phyloP scores from a whole-genome alignment of 495 filamentous ascomycete species.

The Margaritispora aquatica region DNA sequence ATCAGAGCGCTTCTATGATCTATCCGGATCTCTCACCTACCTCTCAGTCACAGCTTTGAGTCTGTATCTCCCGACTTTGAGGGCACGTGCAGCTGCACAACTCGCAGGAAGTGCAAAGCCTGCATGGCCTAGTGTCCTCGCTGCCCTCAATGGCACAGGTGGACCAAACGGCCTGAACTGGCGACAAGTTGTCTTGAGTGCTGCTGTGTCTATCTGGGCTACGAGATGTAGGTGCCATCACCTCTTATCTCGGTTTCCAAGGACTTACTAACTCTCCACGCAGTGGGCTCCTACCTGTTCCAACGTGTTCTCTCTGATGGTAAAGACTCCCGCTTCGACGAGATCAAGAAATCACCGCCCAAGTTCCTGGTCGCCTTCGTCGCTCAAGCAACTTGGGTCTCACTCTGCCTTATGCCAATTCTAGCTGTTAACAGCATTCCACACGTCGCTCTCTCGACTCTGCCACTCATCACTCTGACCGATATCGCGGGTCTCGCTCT shows the following conservation, averaged over 20 bases:
- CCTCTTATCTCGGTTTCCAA: background rate
- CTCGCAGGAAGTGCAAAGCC: conserved; percentile 32
- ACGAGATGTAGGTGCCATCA: conserved; percentile 38
- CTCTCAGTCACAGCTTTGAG: conserved; percentile 48
- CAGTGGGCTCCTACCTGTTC: conserved; percentile 57
- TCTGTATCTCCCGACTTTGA: conserved; percentile 53
- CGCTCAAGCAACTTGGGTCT: conserved; percentile 57
- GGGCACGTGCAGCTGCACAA: conserved; percentile 37
- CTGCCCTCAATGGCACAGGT: conserved; percentile 29
- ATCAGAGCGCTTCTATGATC: conserved; percentile 59
- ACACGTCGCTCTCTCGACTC: conserved; percentile 34
- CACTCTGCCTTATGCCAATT: conserved; percentile 54
- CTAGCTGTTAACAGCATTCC: conserved; percentile 55
- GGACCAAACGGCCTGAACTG: conserved; percentile 44
- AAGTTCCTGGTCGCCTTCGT: conserved; percentile 51
- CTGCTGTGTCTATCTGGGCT: conserved; percentile 51
- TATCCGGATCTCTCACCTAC: conserved; percentile 56
- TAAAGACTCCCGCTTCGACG: conserved; percentile 55
- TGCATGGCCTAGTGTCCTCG: conserved; percentile 41
- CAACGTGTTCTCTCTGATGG: conserved; percentile 45
- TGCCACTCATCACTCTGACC: conserved; percentile 31
- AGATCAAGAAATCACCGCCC: conserved; percentile 43
- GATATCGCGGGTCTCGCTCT: conserved; percentile 49
- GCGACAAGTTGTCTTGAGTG: conserved; percentile 53
- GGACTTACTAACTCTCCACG: background rate